A percentile compares a stretch with the other conserved stretches of the same genome.
phyloP scores from a whole-genome alignment of 2,329 filamentous ascomycete species.

The Sporothrix pallida region DNA sequence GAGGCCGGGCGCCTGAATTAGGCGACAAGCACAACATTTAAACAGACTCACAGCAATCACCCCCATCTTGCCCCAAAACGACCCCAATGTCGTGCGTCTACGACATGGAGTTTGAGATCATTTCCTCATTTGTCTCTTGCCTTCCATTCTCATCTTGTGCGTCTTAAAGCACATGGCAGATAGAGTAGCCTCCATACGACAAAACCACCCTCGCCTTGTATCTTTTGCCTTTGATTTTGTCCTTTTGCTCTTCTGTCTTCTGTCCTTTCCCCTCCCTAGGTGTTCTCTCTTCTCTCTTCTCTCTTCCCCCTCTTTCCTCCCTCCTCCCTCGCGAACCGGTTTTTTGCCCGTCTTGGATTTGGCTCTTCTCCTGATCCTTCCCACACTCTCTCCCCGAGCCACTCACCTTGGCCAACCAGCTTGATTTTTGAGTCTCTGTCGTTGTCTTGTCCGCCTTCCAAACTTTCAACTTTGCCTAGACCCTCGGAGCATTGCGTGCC shows the following conservation, averaged over 20 bases:
- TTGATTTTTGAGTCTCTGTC: background rate
- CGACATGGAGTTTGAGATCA: background rate
- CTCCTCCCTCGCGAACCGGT: background rate
- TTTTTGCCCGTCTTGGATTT: conserved; percentile 16
- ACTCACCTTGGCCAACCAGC: conserved; percentile 11
- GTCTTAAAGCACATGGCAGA: background rate
- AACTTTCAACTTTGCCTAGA: background rate
- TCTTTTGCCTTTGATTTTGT: background rate
- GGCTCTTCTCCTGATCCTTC: conserved; percentile 19
- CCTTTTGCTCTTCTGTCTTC: background rate
- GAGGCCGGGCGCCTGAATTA: conserved; percentile 27
- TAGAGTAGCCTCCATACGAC: background rate
- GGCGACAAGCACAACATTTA: background rate
- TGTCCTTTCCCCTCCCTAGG: background rate
- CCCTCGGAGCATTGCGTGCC: conserved; percentile 15
- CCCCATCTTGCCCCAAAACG: background rate
- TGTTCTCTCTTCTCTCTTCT: background rate
- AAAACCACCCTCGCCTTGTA: background rate
- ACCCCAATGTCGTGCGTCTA: background rate
- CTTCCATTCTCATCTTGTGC: background rate
- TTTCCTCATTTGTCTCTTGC: background rate
- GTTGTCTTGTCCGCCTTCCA: background rate
- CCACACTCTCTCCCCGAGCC: conserved; percentile 16
- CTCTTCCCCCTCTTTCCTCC: background rate
- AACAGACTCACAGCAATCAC: background rate